phyloP scores from a whole-genome alignment of 2,329 filamentous ascomycete genomes.

The Aspergillus bombycis region DNA sequence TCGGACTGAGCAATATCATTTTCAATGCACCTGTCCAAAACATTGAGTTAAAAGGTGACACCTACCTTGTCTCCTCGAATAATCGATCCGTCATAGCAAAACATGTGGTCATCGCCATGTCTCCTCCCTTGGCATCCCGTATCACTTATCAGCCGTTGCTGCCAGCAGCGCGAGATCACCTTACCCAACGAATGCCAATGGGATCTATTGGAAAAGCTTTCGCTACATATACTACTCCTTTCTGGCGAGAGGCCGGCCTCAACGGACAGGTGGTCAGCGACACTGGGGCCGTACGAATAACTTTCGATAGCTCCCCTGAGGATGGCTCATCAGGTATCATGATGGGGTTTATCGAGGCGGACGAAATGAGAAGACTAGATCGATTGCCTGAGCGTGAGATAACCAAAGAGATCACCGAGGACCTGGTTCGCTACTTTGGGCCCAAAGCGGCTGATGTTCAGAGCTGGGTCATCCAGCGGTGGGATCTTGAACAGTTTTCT shows the following conservation, averaged over 20 bases:
- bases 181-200: constrained; percentile 21
- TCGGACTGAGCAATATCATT: neutral
- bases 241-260: constrained; percentile 24
- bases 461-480: constrained; percentile 22
- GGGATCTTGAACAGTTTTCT: constrained; percentile 29
- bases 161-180: constrained; percentile 12
- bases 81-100: neutral
- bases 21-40: neutral
- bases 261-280: constrained; percentile 25
- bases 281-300: constrained; percentile 21
- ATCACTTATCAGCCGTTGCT: constrained; percentile 8
- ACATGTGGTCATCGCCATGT: constrained; percentile 5
- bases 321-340: constrained; percentile 28
- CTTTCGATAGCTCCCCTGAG: constrained; percentile 25
- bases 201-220: constrained; percentile 19
- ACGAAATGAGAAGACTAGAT: constrained; percentile 27
- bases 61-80: neutral
- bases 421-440: constrained; percentile 21
- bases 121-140: constrained; percentile 5
- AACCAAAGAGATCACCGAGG: constrained; percentile 13
- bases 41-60: neutral
- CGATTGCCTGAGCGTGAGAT: constrained; percentile 23
- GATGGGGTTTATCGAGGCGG: constrained; percentile 32
- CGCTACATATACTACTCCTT: constrained; percentile 18
- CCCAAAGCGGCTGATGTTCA: neutral